These are phyloP conservation scores for Amylocarpus encephaloides DNA, from an alignment of 2,329 filamentous ascomycete species.

Conservation along the genomic window DNA sequence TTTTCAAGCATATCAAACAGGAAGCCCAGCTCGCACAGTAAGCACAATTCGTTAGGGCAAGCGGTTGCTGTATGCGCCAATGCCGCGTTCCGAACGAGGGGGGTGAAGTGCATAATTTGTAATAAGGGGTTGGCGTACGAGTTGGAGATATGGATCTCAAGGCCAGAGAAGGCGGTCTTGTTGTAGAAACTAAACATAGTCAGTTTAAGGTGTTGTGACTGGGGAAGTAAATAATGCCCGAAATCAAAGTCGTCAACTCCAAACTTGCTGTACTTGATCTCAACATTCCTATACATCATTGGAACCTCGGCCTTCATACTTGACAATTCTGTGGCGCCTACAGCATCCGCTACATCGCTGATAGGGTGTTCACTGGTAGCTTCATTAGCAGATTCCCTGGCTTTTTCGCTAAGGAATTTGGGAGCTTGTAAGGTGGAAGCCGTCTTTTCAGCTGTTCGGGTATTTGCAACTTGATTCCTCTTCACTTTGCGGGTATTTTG, in stretches of 20 bases:
- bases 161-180: conserved; percentile 80
- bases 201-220: neutral
- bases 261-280: conserved; percentile 99
- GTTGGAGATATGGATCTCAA: conserved; percentile 95
- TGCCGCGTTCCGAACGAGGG: conserved; percentile 78
- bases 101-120: conserved; percentile 87
- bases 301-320: conserved; percentile 76
- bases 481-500: conserved; percentile 66
- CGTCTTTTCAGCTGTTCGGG: conserved; percentile 54
- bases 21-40: conserved; percentile 91
- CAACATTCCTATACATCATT: conserved; percentile 84
- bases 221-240: conserved; percentile 49
- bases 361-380: conserved; percentile 35
- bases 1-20: conserved; percentile 98
- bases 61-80: conserved; percentile 82
- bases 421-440: conserved; percentile 64
- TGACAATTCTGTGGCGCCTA: conserved; percentile 65
- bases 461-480: conserved; percentile 80
- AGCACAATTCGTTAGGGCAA: conserved; percentile 75
- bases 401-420: conserved; percentile 92
- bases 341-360: conserved; percentile 53
- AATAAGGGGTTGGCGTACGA: conserved; percentile 92
- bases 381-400: conserved; percentile 56
- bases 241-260: conserved; percentile 99
- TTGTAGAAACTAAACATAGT: conserved; percentile 72